Conservation (phyloP, 139 green algal genomes). For the Dunaliella primolecta region DNA sequence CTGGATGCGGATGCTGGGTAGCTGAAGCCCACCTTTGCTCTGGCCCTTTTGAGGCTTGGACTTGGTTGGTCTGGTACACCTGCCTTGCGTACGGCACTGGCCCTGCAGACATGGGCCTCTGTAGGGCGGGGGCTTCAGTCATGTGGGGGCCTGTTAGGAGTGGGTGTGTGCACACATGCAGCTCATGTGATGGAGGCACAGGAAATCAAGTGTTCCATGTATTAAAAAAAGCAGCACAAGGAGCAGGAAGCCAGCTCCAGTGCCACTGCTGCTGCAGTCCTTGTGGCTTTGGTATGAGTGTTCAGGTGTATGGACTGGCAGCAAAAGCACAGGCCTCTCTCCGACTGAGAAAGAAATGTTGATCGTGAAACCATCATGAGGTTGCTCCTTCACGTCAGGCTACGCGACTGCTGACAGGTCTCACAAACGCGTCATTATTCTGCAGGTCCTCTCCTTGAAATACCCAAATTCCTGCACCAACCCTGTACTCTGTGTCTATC, state of each 20-base stretch:
- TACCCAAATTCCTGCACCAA: too few relatives aligned
- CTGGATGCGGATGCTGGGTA: too few relatives aligned
- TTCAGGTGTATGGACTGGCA: background rate
- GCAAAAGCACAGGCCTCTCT: too few relatives aligned
- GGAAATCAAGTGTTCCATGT: background rate
- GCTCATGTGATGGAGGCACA: background rate
- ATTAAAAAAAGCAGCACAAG: background rate
- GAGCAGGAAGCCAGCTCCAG: background rate
- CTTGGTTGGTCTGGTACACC: background rate
- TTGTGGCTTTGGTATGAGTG: background rate
- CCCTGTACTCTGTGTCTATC: too few relatives aligned
- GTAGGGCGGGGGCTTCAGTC: background rate
- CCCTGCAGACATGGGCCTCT: background rate
- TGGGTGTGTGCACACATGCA: background rate
- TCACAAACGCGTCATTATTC: too few relatives aligned
- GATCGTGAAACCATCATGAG: too few relatives aligned
- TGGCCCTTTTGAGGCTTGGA: background rate
- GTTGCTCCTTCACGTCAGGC: too few relatives aligned
- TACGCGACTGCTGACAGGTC: too few relatives aligned
- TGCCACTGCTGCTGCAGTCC: background rate
- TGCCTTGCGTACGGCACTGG: background rate
- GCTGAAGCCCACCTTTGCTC: background rate
- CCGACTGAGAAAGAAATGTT: too few relatives aligned
- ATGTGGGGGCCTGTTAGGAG: background rate
- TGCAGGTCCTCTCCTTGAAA: too few relatives aligned